Conservation (phyloP, 139 green algal genomes). For the Mesostigma viride region DNA sequence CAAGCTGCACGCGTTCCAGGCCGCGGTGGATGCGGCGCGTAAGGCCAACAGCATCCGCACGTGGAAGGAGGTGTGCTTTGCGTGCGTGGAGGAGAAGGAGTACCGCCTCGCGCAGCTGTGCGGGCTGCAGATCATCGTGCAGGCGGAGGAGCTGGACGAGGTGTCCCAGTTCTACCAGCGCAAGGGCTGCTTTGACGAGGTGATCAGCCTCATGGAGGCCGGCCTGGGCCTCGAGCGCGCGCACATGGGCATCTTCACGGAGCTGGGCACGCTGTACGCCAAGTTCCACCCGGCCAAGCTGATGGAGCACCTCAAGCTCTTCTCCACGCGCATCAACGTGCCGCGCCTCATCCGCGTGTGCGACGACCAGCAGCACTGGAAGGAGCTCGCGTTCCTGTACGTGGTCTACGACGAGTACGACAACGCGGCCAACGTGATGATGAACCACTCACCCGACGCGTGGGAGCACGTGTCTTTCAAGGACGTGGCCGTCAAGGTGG, state of each 20-base stretch:
- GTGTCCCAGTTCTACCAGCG: conserved; percentile 85
- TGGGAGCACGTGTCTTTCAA: conserved; percentile 97
- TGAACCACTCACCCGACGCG: conserved; percentile 76
- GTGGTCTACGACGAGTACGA: conserved; percentile 97
- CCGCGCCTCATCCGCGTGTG: conserved; percentile 87
- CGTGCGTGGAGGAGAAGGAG: conserved; percentile 90
- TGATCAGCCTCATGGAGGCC: conserved; percentile 88
- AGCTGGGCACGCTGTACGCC: conserved; percentile 84
- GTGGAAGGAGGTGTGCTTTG: conserved; percentile 98
- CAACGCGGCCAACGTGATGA: conserved; percentile 88
- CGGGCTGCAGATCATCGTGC: conserved; percentile 97
- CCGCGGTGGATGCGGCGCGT: conserved; percentile 84
- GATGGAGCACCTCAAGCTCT: conserved; percentile 99
- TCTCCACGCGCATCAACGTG: conserved; percentile 92
- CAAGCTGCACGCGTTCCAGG: conserved; percentile 74
- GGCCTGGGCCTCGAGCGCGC: conserved; percentile 93
- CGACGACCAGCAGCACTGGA: conserved; percentile 91
- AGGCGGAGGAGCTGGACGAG: conserved; percentile 95
- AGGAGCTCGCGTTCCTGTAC: conserved; percentile 93
- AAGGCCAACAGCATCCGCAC: conserved; percentile 87
- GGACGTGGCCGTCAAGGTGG: conserved; percentile 84
- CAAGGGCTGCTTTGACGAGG: conserved; percentile 79
- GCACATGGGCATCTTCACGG: conserved; percentile 99
- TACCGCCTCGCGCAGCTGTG: conserved; percentile 92
- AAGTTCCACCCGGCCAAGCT: conserved; percentile 75